phyloP scores from a whole-genome alignment of 345 rosid genomes.

The Heritiera fomes region DNA sequence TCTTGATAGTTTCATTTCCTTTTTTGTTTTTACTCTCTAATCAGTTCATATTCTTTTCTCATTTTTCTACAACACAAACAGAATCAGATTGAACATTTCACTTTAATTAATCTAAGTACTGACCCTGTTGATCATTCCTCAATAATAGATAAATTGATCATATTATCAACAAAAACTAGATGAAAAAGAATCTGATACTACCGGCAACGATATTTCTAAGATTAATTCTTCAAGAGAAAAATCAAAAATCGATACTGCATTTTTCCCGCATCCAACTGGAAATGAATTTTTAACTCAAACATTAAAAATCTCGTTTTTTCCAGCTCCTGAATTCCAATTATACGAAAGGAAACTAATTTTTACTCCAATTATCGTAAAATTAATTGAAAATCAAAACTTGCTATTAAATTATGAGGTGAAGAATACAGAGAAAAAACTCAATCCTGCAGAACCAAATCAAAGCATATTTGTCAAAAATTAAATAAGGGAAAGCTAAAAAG shows the following conservation, averaged over 20 bases:
- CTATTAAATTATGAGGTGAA: neutral
- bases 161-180: conserved; percentile 1
- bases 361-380: neutral
- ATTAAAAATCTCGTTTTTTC: neutral
- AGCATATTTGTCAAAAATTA: neutral
- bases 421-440: neutral
- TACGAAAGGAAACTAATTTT: neutral
- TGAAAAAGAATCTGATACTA: conserved; percentile 3
- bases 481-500: neutral
- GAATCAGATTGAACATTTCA: neutral
- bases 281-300: neutral
- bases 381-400: neutral
- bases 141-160: neutral
- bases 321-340: neutral
- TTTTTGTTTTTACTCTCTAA: neutral
- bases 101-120: neutral
- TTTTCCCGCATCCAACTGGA: neutral
- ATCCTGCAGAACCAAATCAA: neutral
- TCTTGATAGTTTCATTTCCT: neutral
- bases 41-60: neutral
- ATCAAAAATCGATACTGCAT: neutral
- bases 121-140: neutral
- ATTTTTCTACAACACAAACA: conserved; percentile 8
- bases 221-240: neutral
- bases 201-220: neutral